phyloP scores from a whole-genome alignment of 768 basidiomycete genomes.

The Tremella mesenterica region DNA sequence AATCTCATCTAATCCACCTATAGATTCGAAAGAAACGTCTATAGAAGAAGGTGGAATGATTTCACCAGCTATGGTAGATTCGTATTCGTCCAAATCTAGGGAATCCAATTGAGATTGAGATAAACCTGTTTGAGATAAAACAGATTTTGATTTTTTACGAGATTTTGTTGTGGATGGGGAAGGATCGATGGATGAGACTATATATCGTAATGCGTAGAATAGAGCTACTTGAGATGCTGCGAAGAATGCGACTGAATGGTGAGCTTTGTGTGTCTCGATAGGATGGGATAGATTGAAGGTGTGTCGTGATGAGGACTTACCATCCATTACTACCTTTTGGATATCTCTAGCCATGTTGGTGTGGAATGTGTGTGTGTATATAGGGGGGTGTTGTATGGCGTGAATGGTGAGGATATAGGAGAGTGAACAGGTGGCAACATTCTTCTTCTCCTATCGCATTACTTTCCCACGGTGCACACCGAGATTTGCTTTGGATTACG shows the following conservation, averaged over 20 bases:
- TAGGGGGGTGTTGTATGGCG: too few relatives aligned
- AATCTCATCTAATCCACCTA: constrained; percentile 88
- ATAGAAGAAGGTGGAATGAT: constrained; percentile 53
- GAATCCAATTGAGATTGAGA: constrained; percentile 35
- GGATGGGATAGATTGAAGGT: background rate
- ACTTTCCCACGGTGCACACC: too few relatives aligned
- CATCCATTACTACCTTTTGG: constrained; percentile 39
- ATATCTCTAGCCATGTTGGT: constrained; percentile 36
- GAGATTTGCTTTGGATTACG: too few relatives aligned
- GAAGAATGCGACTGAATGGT: constrained; percentile 40
- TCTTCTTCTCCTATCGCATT: too few relatives aligned
- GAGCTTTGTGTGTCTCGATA: background rate
- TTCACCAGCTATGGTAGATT: constrained; percentile 86
- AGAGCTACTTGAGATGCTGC: constrained; percentile 45
- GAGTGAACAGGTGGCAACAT: too few relatives aligned
- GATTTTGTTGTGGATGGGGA: constrained; percentile 42
- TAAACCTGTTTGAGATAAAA: constrained; percentile 42
- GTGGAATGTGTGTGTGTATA: background rate
- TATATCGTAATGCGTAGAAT: constrained; percentile 45
- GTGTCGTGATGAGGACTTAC: constrained; percentile 16
- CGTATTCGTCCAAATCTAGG: constrained; percentile 80
- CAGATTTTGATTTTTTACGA: constrained; percentile 41
- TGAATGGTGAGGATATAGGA: too few relatives aligned
- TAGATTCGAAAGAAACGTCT: constrained; percentile 51
- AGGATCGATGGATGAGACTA: constrained; percentile 43